Base-by-base conservation (phyloP, 106 monocot genomes). In the Phalaenopsis aphrodite region DNA sequence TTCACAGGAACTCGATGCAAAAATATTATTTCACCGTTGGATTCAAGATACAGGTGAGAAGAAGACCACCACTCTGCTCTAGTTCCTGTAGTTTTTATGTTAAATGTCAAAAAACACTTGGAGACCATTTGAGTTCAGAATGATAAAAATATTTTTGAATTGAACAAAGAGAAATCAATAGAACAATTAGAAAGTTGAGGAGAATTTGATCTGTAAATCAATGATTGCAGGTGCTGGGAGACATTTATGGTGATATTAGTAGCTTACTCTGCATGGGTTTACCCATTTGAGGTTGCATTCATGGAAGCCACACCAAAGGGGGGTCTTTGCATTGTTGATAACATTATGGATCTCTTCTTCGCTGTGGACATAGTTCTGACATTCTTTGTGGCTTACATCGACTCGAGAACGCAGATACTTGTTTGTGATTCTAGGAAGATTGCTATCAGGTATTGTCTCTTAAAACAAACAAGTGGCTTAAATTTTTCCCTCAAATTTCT, bases 271-370 rank as follows among this genome's bases (percentile, higher is more conserved):
- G 94, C 98, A 67, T 98, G 92, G 98, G 87, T 94, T 5, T 98
- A 92, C 79, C 98, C 98, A 2, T 98, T 98, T 78, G 90, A 98
- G 84, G 86, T 89, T 41, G 98, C 94, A 8, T 98, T 94, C 84
- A 74, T 98, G 87, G 84, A 84, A 56, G 77, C 82, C 7, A 38
- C 88, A 12, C 82, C 89, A 5, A 90, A 79, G 43, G 90, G 90
- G 41, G 90, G 89, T 15, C 92, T 94, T 30, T 85, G 69, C 82
- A 61, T 92, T 36, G 79, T 85, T 17, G 92, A 99, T 77, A 91
- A 76, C 57, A 77, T 94, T 42, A 79, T 94, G 81, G 81, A 91
- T 78, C 12, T 89, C 5, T 92, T 94, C 84, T 99, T 99, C 77
- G 89, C 88, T 12, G 75, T 88, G 36, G 94, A 99, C 84, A 93